These are phyloP conservation scores for Penicillium glabrum DNA, from an alignment of 2,329 filamentous ascomycete species.

Conservation along the genomic window DNA sequence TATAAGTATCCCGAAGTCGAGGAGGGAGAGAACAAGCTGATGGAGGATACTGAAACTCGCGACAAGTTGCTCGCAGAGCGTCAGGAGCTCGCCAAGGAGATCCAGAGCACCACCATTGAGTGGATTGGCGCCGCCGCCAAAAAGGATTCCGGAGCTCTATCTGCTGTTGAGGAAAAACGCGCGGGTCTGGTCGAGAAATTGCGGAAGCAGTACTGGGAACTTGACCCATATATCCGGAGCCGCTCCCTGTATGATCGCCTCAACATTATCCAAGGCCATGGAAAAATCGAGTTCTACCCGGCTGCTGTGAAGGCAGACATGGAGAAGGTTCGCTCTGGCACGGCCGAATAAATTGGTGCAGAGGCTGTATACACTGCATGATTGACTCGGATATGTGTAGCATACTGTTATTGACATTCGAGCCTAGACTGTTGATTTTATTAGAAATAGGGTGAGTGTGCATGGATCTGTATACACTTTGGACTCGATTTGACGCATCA, in stretches of 20 bases:
- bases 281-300: constrained; percentile 71
- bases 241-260: constrained; percentile 80
- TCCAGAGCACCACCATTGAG: constrained; percentile 69
- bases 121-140: constrained; percentile 66
- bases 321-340: neutral
- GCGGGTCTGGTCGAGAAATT: constrained; percentile 63
- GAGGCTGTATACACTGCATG: neutral
- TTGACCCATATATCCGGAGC: constrained; percentile 85
- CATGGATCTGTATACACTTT: neutral
- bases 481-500: neutral
- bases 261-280: constrained; percentile 67
- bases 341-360: constrained; percentile 6
- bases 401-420: neutral
- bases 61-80: constrained; percentile 65
- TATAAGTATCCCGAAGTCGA: constrained; percentile 80
- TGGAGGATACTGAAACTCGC: constrained; percentile 66
- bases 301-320: constrained; percentile 15
- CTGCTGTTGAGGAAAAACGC: constrained; percentile 57
- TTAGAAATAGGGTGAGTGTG: neutral
- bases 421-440: neutral
- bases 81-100: constrained; percentile 66
- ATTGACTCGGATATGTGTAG: neutral
- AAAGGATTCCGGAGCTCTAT: constrained; percentile 46
- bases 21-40: constrained; percentile 71
- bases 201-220: constrained; percentile 76